Percentiles rank a stretch among this genome's conserved stretches.
phyloP scores from a whole-genome alignment of 192 early-diverging fungal genomes.

The Coemansia sp. region DNA sequence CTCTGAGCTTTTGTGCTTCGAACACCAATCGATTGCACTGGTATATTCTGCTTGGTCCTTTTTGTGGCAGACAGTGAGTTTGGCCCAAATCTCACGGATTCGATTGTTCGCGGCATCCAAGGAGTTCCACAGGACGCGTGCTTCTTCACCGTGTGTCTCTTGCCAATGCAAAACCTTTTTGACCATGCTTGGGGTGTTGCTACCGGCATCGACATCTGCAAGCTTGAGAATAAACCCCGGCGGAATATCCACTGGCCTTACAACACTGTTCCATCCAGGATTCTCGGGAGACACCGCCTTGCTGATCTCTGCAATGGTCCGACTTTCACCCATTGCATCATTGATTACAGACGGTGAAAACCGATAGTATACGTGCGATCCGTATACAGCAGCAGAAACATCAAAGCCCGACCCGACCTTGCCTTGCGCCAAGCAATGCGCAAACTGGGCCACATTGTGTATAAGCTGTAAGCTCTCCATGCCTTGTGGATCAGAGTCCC shows the following conservation, averaged over 20 bases:
- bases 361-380: slow-evolving; percentile 81
- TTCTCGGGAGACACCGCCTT: slow-evolving; percentile 40
- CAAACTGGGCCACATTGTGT: slow-evolving; percentile 87
- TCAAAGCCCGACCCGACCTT: slow-evolving; percentile 98
- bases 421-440: slow-evolving; percentile 97
- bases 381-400: slow-evolving; percentile 88
- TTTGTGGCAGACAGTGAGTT: slow-evolving; percentile 45
- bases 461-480: slow-evolving; percentile 57
- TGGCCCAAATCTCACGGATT: slow-evolving; percentile 59
- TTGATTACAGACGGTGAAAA: slow-evolving; percentile 73
- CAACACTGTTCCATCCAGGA: slow-evolving; percentile 67
- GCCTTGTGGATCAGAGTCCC: slow-evolving; percentile 1
- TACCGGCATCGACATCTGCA: slow-evolving; percentile 93
- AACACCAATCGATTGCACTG: slow-evolving; percentile 51
- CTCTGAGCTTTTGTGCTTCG: slow-evolving; percentile 28
- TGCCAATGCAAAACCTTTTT: slow-evolving; percentile 85
- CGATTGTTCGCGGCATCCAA: slow-evolving; percentile 64
- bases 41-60: slow-evolving; percentile 34
- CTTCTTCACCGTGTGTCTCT: slow-evolving; percentile 63
- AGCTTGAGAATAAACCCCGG: slow-evolving; percentile 71
- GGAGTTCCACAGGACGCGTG: slow-evolving; percentile 47
- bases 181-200: slow-evolving; percentile 91
- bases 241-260: slow-evolving; percentile 68
- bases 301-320: slow-evolving; percentile 17
- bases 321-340: slow-evolving; percentile 51